Percentiles rank a stretch among this genome's conserved stretches.
These are phyloP conservation scores for Poteriospumella lacustris DNA, from an alignment of 108 stramenopile genomes.

Conservation along the genomic window DNA sequence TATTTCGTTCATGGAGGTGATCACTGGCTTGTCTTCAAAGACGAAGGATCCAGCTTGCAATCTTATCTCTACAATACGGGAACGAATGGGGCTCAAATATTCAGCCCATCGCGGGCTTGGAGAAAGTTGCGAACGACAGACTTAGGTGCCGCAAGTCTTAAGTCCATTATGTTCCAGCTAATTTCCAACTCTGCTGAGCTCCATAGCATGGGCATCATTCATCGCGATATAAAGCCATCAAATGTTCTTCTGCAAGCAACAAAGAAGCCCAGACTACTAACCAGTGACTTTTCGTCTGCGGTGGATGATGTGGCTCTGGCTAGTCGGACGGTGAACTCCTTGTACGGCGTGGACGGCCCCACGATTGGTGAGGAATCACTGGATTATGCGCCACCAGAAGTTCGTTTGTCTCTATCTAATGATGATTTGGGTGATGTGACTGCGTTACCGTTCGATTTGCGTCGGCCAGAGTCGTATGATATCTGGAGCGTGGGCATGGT, in stretches of 20 bases:
- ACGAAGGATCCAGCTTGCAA: constrained; percentile 46
- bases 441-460: constrained; percentile 32
- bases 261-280: constrained; percentile 11
- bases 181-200: constrained; percentile 34
- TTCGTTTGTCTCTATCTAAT: constrained; percentile 37
- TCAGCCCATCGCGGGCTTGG: constrained; percentile 39
- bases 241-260: constrained; percentile 35
- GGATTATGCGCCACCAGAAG: constrained; percentile 51
- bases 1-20: not conserved
- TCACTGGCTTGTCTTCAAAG: constrained; percentile 48
- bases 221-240: constrained; percentile 51
- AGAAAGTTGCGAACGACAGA: constrained; percentile 37
- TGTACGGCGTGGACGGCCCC: constrained; percentile 43
- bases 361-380: constrained; percentile 42
- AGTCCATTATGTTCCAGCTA: constrained; percentile 34
- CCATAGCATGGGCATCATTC: constrained; percentile 35
- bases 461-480: constrained; percentile 45
- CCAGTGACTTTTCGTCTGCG: constrained; percentile 52
- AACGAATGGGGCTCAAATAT: not conserved
- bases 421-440: not conserved
- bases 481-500: constrained; percentile 63
- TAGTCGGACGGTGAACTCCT: not conserved
- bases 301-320: constrained; percentile 41
- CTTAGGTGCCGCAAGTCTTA: constrained; percentile 29
- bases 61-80: constrained; percentile 40